Percentiles rank a stretch among this genome's conserved stretches.
Conservation (phyloP, 208 protist genomes). For the Trypanosomatidae sp. region DNA sequence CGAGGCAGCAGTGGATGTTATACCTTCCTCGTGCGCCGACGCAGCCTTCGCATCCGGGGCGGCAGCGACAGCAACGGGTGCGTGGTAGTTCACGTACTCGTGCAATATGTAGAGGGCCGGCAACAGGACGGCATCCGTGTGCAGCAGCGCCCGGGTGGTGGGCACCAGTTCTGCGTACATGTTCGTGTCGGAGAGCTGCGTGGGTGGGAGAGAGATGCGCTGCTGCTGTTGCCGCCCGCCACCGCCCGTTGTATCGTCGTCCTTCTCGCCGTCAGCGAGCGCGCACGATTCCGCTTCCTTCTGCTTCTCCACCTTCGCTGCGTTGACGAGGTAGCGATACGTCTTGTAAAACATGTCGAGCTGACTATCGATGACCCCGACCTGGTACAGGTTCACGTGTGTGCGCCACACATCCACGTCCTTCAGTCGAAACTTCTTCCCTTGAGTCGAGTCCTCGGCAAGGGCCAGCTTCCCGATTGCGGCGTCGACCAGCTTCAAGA, state of each 20-base stretch:
- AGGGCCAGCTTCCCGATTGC: slow-evolving; percentile 48
- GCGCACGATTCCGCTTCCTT: background rate
- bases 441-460: slow-evolving; percentile 19
- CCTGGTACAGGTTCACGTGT: slow-evolving; percentile 53
- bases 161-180: slow-evolving; percentile 46
- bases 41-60: background rate
- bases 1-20: background rate
- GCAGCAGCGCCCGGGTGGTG: slow-evolving; percentile 59
- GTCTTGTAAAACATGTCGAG: slow-evolving; percentile 31
- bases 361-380: slow-evolving; percentile 31
- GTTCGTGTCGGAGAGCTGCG: slow-evolving; percentile 14
- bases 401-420: slow-evolving; percentile 42
- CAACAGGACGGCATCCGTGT: slow-evolving; percentile 72
- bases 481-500: slow-evolving; percentile 21
- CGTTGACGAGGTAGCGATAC: slow-evolving; percentile 25
- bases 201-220: slow-evolving; percentile 19
- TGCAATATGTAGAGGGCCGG: slow-evolving; percentile 53
- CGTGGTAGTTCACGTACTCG: slow-evolving; percentile 24
- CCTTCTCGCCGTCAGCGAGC: background rate
- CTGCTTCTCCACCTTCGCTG: background rate
- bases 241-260: background rate
- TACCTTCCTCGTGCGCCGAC: background rate
- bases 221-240: slow-evolving; percentile 1
- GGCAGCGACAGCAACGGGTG: background rate
- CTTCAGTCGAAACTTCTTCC: slow-evolving; percentile 51